Percentiles rank a stretch among this genome's conserved stretches.
phyloP scores from a whole-genome alignment of 176 grass and related monocot genomes.

The Sorghum bicolor region Sorghum_bicolor_NCBIv3 NC_012870.2:3873501-3874000 shows the following conservation, averaged over 20 bases:
- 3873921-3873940: slow-evolving; percentile 72
- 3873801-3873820: not conserved
- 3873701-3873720: not conserved
- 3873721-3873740: not conserved
- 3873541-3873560: slow-evolving; percentile 69
- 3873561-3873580: slow-evolving; percentile 72
- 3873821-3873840: not conserved
- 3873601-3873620: slow-evolving; percentile 77
- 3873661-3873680: not conserved
- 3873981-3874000: slow-evolving; percentile 18
- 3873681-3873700: not conserved
- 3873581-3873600: slow-evolving; percentile 65
- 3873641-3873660: not conserved
- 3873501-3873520: slow-evolving; percentile 69
- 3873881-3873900: slow-evolving; percentile 10
- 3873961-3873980: slow-evolving; percentile 11
- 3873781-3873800: not conserved
- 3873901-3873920: slow-evolving; percentile 58
- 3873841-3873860: not conserved
- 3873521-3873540: slow-evolving; percentile 80
- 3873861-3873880: not conserved
- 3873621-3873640: slow-evolving; percentile 81
- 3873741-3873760: not conserved
- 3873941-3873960: slow-evolving; percentile 20
- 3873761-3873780: not conserved